Evolutionary conservation across 148 eudicot species (phyloP), one percentile per base, ranked within the genome.

Genomic region (Polygonum aviculare): DNA sequence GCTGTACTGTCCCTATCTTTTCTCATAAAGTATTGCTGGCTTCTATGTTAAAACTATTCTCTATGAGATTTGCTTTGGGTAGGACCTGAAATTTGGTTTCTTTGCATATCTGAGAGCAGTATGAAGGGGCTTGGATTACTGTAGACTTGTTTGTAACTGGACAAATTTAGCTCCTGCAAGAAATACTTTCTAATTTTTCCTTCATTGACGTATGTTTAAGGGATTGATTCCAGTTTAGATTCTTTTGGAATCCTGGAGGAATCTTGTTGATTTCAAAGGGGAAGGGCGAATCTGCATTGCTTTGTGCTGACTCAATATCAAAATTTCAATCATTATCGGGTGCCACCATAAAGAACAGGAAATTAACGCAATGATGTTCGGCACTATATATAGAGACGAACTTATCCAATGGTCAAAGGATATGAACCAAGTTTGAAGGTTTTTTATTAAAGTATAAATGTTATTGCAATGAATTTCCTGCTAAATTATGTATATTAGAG

Each of bases 1-100:
- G 16, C 12, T 31, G 38, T 31, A 31, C 31, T 21, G 69, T 31
- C 39, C 10, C 38, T 31, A 10, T 22, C 14, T 31, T 11, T 54
- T n/a, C 60, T 54, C 60, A 54, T 19, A 54, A 54, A 54, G 26
- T 62, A 62, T 62, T 62, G 38, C 39, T 62, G 69, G 69, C 69
- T 62, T 62, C 69, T 62, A 62, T 62, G 38, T 31, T 62, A 26
- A 26, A 62, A 62, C 60, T 54, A 54, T 62, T 31, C 21, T 12
- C 69, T 2, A 62, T 11, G 9, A 15, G 69, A 12, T 9, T 10
- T 26, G 3, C 26, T 57, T 57, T 62, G 38, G 38, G 69, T 62
- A 62, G 69, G 69, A 62, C 69, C 38, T 62, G 69, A 26, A 26
- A 12, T 62, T 59, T 31, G 38, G 11, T 62, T 62, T 8, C 38